Conservation (phyloP, 2,329 filamentous ascomycete species). For the Hypoxylon sp. region DNA sequence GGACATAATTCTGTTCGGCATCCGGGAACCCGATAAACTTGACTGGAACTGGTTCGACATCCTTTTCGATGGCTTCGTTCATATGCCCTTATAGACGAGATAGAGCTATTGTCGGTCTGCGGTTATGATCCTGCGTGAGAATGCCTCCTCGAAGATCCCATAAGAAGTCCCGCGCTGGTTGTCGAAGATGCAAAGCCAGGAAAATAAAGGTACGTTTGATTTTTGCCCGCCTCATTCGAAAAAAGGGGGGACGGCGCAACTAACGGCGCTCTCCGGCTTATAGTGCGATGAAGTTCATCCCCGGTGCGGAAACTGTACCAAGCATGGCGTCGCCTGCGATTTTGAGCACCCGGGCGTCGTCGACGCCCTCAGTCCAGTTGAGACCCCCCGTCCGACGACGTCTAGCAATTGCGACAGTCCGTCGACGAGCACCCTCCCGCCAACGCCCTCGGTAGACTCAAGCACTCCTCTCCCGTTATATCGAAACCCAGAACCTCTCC, state of each 20-base stretch:
- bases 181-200: conserved; percentile 74
- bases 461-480: conserved; percentile 55
- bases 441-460: conserved; percentile 46
- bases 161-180: conserved; percentile 78
- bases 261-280: conserved; percentile 16
- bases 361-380: conserved; percentile 60
- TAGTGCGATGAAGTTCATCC: conserved; percentile 78
- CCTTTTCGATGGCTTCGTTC: conserved; percentile 43
- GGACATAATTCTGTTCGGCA: conserved; percentile 19
- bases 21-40: conserved; percentile 24
- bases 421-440: conserved; percentile 47
- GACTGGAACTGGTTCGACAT: conserved; percentile 16
- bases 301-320: conserved; percentile 75
- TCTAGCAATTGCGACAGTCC: conserved; percentile 53
- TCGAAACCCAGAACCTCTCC: conserved; percentile 55
- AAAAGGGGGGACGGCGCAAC: conserved; percentile 25
- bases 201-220: conserved; percentile 74
- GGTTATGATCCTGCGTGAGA: conserved; percentile 45
- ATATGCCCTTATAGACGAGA: conserved; percentile 35
- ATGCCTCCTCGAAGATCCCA: conserved; percentile 78
- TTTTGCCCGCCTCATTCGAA: not conserved
- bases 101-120: conserved; percentile 18
- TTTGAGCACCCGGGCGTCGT: conserved; percentile 69
- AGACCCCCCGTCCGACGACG: conserved; percentile 54
- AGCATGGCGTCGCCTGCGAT: conserved; percentile 76